phyloP scores from a whole-genome alignment of 352 stramenopile genomes.

The Phytophthora hybrid region DNA sequence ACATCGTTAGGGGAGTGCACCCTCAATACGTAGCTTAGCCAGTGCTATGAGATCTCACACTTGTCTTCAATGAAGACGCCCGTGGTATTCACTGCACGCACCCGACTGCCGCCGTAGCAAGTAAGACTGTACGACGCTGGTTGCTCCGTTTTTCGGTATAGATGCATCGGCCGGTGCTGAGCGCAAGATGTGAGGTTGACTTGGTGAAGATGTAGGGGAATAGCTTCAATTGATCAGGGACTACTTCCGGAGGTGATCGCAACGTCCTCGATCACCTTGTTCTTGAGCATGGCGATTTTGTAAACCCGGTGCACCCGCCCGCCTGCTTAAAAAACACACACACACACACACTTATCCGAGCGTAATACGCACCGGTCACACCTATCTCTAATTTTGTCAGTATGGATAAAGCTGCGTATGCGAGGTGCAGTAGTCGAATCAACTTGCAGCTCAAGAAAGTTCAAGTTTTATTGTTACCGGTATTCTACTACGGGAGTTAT shows the following conservation, averaged over 20 bases:
- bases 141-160: slow-evolving; percentile 16
- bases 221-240: slow-evolving; percentile 28
- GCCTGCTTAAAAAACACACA: neutral
- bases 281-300: slow-evolving; percentile 33
- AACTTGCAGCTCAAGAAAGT: too few relatives aligned
- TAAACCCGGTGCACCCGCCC: slow-evolving; percentile 28
- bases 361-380: too few relatives aligned
- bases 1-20: slow-evolving; percentile 34
- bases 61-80: slow-evolving; percentile 33
- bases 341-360: too few relatives aligned
- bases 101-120: slow-evolving; percentile 37
- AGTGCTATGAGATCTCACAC: slow-evolving; percentile 17
- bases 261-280: slow-evolving; percentile 14
- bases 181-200: slow-evolving; percentile 14
- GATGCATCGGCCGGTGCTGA: neutral
- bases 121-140: slow-evolving; percentile 23
- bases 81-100: slow-evolving; percentile 26
- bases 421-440: too few relatives aligned
- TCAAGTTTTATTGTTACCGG: too few relatives aligned
- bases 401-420: too few relatives aligned
- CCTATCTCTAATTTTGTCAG: too few relatives aligned
- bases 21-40: slow-evolving; percentile 32
- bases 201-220: slow-evolving; percentile 39
- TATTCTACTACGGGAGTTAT: too few relatives aligned
- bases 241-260: slow-evolving; percentile 15